Evolutionary conservation across 2,329 filamentous ascomycete genomes (phyloP).

Genomic region (Talaromyces verruculosus): DNA sequence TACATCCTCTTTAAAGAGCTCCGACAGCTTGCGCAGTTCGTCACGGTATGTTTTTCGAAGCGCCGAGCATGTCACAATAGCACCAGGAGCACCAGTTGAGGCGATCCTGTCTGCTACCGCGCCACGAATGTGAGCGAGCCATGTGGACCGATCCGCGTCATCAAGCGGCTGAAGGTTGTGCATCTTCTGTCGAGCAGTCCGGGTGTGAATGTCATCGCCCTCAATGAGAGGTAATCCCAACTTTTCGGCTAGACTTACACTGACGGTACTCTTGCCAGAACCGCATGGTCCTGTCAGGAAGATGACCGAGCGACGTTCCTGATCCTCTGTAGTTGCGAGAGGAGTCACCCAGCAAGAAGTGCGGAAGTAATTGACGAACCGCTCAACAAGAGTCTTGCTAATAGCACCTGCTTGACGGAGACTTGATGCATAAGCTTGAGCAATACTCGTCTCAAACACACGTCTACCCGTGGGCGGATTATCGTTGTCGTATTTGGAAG

Average conservation of each 20-base stretch:
- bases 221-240: neutral
- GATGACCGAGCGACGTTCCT: neutral
- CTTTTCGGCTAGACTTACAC: neutral
- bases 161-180: neutral
- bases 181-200: neutral
- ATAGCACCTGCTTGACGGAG: neutral
- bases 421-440: neutral
- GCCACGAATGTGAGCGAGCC: neutral
- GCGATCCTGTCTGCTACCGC: neutral
- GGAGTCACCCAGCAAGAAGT: neutral
- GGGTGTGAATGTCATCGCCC: neutral
- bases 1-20: constrained; percentile 18
- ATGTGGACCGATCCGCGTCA: neutral
- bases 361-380: neutral
- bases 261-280: neutral
- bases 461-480: neutral
- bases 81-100: constrained; percentile 26
- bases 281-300: neutral
- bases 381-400: neutral
- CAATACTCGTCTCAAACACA: neutral
- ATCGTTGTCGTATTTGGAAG: constrained; percentile 50
- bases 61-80: constrained; percentile 56
- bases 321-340: neutral
- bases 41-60: constrained; percentile 56
- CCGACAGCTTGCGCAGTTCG: constrained; percentile 47